Percentiles rank a stretch among this genome's conserved stretches.
These are phyloP conservation scores for Hordeum vulgare DNA, from an alignment of 176 grass and related monocot genomes.

Conservation along the genomic window DNA sequence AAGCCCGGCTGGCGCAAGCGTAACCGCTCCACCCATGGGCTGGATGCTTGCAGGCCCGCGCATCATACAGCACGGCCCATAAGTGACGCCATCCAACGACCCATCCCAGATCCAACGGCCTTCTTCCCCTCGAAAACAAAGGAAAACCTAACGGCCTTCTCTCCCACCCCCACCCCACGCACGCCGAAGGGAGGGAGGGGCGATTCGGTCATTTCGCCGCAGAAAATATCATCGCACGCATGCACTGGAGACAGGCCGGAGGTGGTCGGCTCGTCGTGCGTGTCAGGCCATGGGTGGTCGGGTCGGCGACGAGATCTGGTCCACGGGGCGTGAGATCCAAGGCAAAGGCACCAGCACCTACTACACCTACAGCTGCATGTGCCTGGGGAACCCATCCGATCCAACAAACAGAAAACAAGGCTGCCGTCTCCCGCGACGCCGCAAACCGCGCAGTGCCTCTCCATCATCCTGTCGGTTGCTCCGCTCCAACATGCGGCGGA, in stretches of 20 bases:
- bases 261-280: slow-evolving; percentile 34
- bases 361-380: too few relatives aligned
- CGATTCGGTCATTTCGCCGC: neutral
- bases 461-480: neutral
- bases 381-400: neutral
- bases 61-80: too few relatives aligned
- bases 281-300: slow-evolving; percentile 18
- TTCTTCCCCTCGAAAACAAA: too few relatives aligned
- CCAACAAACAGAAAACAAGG: neutral
- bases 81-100: too few relatives aligned
- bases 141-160: too few relatives aligned
- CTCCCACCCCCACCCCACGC: too few relatives aligned
- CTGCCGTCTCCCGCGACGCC: neutral
- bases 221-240: neutral
- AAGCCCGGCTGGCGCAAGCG: too few relatives aligned
- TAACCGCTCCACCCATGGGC: too few relatives aligned
- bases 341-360: neutral
- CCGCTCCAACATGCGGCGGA: neutral
- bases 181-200: neutral
- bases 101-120: too few relatives aligned
- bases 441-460: neutral
- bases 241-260: neutral
- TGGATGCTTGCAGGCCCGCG: too few relatives aligned
- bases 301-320: neutral
- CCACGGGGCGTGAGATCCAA: slow-evolving; percentile 34